Percentiles rank a stretch among this genome's conserved stretches.
phyloP scores from a whole-genome alignment of 2,329 filamentous ascomycete species.

The Kalaharituber pfeilii region DNA sequence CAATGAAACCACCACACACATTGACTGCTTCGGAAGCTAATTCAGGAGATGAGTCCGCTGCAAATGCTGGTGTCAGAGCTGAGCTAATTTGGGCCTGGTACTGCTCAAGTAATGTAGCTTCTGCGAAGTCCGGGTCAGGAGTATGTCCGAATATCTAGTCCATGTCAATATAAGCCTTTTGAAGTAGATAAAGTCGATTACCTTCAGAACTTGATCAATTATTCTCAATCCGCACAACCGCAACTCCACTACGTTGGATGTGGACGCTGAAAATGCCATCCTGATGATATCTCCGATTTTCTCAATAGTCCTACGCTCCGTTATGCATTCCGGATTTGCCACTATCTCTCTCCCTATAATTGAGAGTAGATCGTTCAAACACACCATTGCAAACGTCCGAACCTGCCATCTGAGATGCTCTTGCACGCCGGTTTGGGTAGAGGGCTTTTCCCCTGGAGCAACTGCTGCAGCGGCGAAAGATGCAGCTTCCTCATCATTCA shows the following conservation, averaged over 20 bases:
- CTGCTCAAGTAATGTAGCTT: conserved; percentile 88
- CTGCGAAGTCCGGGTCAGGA: conserved; percentile 44
- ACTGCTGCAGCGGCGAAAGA: conserved; percentile 70
- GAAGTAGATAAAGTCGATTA: conserved; percentile 18
- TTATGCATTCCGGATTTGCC: conserved; percentile 58
- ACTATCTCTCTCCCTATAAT: conserved; percentile 64
- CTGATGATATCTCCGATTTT: conserved; percentile 82
- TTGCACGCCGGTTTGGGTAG: conserved; percentile 43
- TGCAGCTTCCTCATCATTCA: conserved; percentile 91
- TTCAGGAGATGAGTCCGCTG: conserved; percentile 86
- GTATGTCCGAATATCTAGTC: conserved; percentile 72
- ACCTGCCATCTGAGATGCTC: conserved; percentile 93
- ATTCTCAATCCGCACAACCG: conserved; percentile 85
- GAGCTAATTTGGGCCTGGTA: conserved; percentile 98
- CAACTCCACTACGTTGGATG: conserved; percentile 75
- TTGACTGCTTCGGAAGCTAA: conserved; percentile 90
- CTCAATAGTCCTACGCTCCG: conserved; percentile 61
- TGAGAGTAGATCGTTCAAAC: conserved; percentile 64
- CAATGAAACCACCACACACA: conserved; percentile 94
- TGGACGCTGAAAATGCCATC: conserved; percentile 95
- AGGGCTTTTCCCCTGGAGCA: conserved; percentile 40
- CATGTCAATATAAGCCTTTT: conserved; percentile 9
- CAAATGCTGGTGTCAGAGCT: conserved; percentile 87
- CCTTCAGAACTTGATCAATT: conserved; percentile 74
- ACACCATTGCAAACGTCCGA: conserved; percentile 79